Percentiles rank a stretch among this genome's conserved stretches.
phyloP scores from a whole-genome alignment of 768 basidiomycete genomes.

The Russula olivacea region DNA sequence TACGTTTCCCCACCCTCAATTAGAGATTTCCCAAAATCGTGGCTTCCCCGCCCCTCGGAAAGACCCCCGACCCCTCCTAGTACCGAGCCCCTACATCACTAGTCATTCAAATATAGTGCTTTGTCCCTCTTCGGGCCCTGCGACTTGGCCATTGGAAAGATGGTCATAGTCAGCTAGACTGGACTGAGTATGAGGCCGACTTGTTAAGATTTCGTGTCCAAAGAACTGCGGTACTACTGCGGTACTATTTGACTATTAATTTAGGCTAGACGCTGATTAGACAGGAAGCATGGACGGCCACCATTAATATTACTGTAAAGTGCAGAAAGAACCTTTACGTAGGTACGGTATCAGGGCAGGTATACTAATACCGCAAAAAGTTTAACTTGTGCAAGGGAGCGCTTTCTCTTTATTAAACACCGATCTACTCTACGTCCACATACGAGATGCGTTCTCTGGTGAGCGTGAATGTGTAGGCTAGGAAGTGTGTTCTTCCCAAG shows the following conservation, averaged over 20 bases:
- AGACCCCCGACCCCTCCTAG: not conserved
- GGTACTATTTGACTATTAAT: not conserved
- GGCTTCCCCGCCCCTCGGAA: constrained; percentile 28
- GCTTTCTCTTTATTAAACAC: not conserved
- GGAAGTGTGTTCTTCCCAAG: not conserved
- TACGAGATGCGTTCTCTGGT: not conserved
- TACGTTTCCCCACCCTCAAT: constrained; percentile 24
- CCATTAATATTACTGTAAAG: not conserved
- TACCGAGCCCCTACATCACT: not conserved
- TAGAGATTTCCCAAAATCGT: constrained; percentile 25
- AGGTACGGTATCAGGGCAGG: not conserved
- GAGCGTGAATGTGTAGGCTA: not conserved
- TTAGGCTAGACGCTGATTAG: not conserved
- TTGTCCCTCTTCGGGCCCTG: not conserved
- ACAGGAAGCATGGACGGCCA: not conserved
- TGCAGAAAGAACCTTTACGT: not conserved
- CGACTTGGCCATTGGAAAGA: not conserved
- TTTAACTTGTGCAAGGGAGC: not conserved
- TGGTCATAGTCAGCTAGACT: not conserved
- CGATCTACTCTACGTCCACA: not conserved
- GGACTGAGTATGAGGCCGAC: not conserved
- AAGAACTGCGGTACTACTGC: not conserved
- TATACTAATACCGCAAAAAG: not conserved
- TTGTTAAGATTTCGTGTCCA: not conserved
- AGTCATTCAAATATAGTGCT: constrained; percentile 8